Evolutionary conservation across 129 eudicot genomes (phyloP), one percentile per base, ranked within the genome.

Genomic region (Tagetes patula): DNA sequence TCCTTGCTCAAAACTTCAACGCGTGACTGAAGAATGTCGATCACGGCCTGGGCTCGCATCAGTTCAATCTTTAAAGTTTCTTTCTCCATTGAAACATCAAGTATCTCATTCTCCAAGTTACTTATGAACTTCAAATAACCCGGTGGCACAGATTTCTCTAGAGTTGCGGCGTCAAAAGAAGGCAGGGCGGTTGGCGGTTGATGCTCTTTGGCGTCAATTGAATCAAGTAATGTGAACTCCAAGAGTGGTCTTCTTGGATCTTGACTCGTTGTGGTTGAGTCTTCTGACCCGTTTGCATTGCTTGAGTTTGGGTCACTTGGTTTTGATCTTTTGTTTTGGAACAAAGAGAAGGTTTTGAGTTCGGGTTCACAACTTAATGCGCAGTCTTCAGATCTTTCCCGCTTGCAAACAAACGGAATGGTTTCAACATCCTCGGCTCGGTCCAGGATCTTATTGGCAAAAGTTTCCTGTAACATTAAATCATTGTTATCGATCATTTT

Each of bases 261-360:
- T 61, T 61, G 67, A 11, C 67, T 61, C 8, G 67, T 61, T 2
- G 67, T 61, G 42, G 67, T 61, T 27, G 67, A 61, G 67, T 61
- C 67, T 61, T 61, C 67, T 12, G 67, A 61, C 20, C 67, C 66
- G 30, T 55, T 55, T 55, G 62, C 62, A 8, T 55, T 55, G 67
- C 27, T 61, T 34, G 45, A 61, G 67, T 61, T 61, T 30, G 43
- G 67, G 67, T 61, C 67, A 13, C 42, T 61, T 61, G 45, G 42
- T 13, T 61, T 61, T 36, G 67, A 61, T 36, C 67, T 61, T 61
- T 61, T 61, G 67, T 61, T 61, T 42, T 61, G 67, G 67, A 61
- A 61, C 3, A 61, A 34, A 0, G 43, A 61, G 42, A 61, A 61
- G 20, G 67, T 61, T 61, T 61, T 10, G 42, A 61, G 67, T 7